These are phyloP conservation scores for Allium cepa DNA, from an alignment of 106 monocot genomes.

Conservation along the genomic window DNA sequence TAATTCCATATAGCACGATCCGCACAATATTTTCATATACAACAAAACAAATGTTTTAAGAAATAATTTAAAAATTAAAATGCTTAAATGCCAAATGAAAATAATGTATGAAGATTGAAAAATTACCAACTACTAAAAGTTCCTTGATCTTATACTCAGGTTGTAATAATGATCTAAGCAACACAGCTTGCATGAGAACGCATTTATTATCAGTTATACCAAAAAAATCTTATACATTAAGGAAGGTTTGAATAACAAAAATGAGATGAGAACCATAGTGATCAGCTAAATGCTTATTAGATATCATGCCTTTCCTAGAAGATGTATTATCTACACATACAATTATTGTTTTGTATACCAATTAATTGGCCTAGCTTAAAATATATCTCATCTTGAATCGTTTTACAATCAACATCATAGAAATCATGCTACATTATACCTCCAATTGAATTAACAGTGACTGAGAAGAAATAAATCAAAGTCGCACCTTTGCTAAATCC, in stretches of 20 bases:
- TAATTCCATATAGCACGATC: too few relatives aligned
- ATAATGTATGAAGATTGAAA: too few relatives aligned
- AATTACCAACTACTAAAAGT: conserved; percentile 78
- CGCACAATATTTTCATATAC: too few relatives aligned
- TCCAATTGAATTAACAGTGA: not conserved
- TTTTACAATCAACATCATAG: not conserved
- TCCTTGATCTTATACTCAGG: conserved; percentile 77
- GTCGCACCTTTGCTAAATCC: conserved; percentile 64
- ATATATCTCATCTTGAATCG: not conserved
- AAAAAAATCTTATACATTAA: not conserved
- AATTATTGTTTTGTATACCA: conserved; percentile 35
- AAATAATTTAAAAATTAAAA: too few relatives aligned
- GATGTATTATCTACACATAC: conserved; percentile 27
- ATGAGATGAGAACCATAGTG: conserved; percentile 35
- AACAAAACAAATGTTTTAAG: too few relatives aligned
- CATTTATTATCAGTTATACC: not conserved
- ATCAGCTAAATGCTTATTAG: conserved; percentile 81
- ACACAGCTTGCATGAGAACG: conserved; percentile 52
- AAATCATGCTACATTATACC: not conserved
- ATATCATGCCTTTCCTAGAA: conserved; percentile 50
- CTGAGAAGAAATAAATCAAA: not conserved
- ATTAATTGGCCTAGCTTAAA: not conserved
- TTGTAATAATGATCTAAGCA: conserved; percentile 56
- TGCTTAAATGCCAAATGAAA: too few relatives aligned
- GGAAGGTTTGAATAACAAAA: not conserved